phyloP scores from a whole-genome alignment of 768 basidiomycete genomes.

The Postia placenta region DNA sequence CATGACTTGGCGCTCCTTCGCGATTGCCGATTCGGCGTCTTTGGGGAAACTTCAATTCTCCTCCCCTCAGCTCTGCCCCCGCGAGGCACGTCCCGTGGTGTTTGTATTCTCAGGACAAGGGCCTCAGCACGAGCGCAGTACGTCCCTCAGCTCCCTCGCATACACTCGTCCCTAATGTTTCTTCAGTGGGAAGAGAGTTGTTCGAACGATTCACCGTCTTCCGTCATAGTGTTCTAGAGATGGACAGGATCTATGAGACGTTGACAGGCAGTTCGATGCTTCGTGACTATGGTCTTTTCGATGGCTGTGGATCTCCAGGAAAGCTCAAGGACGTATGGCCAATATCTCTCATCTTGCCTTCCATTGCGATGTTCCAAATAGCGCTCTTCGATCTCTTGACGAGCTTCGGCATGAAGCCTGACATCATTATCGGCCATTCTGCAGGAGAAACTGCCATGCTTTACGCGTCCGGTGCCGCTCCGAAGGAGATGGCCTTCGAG shows the following conservation, averaged over 20 bases:
- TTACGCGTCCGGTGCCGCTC: slow-evolving; percentile 37
- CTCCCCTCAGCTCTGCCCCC: background rate
- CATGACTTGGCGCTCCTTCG: slow-evolving; percentile 12
- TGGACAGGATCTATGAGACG: slow-evolving; percentile 28
- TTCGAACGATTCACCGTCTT: slow-evolving; percentile 30
- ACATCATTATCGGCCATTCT: slow-evolving; percentile 39
- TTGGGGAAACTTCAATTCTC: background rate
- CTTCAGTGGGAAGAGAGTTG: slow-evolving; percentile 32
- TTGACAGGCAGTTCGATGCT: slow-evolving; percentile 32
- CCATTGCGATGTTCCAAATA: slow-evolving; percentile 41
- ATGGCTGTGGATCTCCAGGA: slow-evolving; percentile 1
- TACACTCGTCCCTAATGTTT: background rate
- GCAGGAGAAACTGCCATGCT: slow-evolving; percentile 41
- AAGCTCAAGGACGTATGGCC: slow-evolving; percentile 20
- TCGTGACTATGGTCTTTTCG: slow-evolving; percentile 32
- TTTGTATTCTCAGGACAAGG: slow-evolving; percentile 37
- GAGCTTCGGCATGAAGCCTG: slow-evolving; percentile 30
- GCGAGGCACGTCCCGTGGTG: slow-evolving; percentile 19
- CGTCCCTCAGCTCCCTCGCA: slow-evolving; percentile 9
- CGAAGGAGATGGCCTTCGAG: slow-evolving; percentile 36
- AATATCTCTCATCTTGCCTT: slow-evolving; percentile 33
- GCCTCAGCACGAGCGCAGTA: slow-evolving; percentile 33
- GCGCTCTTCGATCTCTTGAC: slow-evolving; percentile 36
- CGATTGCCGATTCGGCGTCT: slow-evolving; percentile 5
- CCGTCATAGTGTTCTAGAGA: slow-evolving; percentile 29